Base-by-base conservation (phyloP, 495 filamentous ascomycete genomes). In the Daldinia concentrica region DNA sequence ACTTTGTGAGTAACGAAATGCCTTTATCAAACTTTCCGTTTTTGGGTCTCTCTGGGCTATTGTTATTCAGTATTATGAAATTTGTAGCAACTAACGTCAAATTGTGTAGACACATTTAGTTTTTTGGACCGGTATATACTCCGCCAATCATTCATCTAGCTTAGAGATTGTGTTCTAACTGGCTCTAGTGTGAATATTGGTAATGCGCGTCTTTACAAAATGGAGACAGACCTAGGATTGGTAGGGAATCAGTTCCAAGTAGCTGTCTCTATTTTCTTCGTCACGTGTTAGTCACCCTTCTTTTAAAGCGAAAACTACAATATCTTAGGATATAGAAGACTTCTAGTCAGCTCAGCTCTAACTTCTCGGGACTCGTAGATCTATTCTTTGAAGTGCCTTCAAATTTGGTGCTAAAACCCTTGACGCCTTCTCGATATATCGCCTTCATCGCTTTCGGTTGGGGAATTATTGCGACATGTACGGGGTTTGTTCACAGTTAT, bases 381-480 rank as follows among this genome's bases (percentile, higher is more conserved):
- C 73, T 85, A 62, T 51, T 84, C 6, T 90, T 87, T 68, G 89
- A 91, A 68, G 78, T 91, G 1, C 89, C 89, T 1, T 86, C 84
- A 19, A 91, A 91, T 69, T 82, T 91, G 7, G 83, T 90, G 1
- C 78, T 90, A 22, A 91, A 91, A 76, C 85, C 85, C 59, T 79
- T 91, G 54, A 83, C 83, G 1, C 92, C 92, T 1, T 88, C 87
- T 6, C 85, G 87, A 17, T 94, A 88, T 78, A 87, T 95, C 63
- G 84, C 90, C 4, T 83, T 86, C 32, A 88, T 93, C 64, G 83
- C 84, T 34, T 77, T 84, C 11, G 79, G 86, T 8, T 93, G 92
- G 92, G 91, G 90, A 19, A 84, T 92, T 62, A 86, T 92, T 66
- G 90, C 92, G 9, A 91, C 87, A 30, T 82, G 90, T 32, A 89